These are phyloP conservation scores for Phytopythium ostracodes DNA, from an alignment of 352 stramenopile species.

Conservation along the genomic window DNA sequence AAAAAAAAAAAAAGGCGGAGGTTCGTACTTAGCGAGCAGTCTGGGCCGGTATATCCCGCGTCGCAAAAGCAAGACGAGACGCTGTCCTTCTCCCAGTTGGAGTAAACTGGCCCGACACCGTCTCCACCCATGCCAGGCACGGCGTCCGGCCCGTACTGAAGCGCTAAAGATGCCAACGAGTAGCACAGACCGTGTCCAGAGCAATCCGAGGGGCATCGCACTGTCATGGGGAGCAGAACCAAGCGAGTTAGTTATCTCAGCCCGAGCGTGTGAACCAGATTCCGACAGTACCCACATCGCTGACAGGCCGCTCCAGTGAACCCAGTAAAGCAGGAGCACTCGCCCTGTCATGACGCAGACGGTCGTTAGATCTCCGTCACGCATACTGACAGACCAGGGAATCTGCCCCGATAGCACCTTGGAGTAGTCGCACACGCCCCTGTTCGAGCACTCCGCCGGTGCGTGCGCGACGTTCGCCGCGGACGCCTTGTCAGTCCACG, in stretches of 20 bases:
- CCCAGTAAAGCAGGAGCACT: slow-evolving; percentile 52
- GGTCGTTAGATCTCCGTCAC: background rate
- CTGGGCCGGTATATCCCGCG: slow-evolving; percentile 71
- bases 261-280: background rate
- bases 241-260: background rate
- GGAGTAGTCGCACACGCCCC: slow-evolving; percentile 54
- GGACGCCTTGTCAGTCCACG: slow-evolving; percentile 80
- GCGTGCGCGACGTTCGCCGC: slow-evolving; percentile 49
- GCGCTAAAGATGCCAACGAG: slow-evolving; percentile 40
- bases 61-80: slow-evolving; percentile 82
- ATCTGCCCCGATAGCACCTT: slow-evolving; percentile 19
- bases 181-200: slow-evolving; percentile 64
- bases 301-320: slow-evolving; percentile 61
- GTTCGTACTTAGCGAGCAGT: slow-evolving; percentile 77
- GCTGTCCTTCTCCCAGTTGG: slow-evolving; percentile 84
- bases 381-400: background rate
- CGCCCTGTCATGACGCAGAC: slow-evolving; percentile 23
- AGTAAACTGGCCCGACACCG: slow-evolving; percentile 54
- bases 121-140: slow-evolving; percentile 26
- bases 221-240: slow-evolving; percentile 14
- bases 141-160: slow-evolving; percentile 45
- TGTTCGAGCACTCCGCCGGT: slow-evolving; percentile 58
- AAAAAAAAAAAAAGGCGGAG: background rate
- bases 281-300: slow-evolving; percentile 25
- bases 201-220: slow-evolving; percentile 54